Conservation (phyloP, 192 early-diverging fungal genomes). For the Backusella sp. region DNA sequence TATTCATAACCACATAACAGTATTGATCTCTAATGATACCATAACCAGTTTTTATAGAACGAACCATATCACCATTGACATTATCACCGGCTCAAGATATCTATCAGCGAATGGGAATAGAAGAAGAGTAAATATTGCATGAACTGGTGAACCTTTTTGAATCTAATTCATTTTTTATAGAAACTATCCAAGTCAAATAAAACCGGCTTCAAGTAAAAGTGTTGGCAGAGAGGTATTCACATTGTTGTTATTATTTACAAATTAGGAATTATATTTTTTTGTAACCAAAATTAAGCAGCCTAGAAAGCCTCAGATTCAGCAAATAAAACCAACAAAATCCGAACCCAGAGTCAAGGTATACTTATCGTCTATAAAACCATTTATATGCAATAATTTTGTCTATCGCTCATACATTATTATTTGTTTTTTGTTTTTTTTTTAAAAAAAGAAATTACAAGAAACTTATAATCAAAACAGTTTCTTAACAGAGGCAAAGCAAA, state of each 20-base stretch:
- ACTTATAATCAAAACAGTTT: background rate
- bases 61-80: background rate
- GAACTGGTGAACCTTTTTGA: background rate
- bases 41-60: background rate
- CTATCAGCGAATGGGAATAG: background rate
- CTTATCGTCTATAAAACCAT: background rate
- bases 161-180: background rate
- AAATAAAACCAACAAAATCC: background rate
- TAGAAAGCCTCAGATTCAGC: background rate
- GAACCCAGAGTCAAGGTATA: background rate
- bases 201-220: background rate
- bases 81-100: background rate
- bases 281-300: background rate
- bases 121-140: background rate
- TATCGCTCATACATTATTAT: background rate
- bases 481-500: slow-evolving; percentile 2
- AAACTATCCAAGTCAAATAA: background rate
- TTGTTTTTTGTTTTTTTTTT: background rate
- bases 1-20: background rate
- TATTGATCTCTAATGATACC: background rate
- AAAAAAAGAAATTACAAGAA: background rate
- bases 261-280: slow-evolving; percentile 1
- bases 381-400: background rate
- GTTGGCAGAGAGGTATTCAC: background rate
- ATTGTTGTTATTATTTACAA: slow-evolving; percentile 2